A percentile compares a stretch with the other conserved stretches of the same genome.
phyloP scores from a whole-genome alignment of 176 grass and related monocot species.

The Avena atlantica region DNA sequence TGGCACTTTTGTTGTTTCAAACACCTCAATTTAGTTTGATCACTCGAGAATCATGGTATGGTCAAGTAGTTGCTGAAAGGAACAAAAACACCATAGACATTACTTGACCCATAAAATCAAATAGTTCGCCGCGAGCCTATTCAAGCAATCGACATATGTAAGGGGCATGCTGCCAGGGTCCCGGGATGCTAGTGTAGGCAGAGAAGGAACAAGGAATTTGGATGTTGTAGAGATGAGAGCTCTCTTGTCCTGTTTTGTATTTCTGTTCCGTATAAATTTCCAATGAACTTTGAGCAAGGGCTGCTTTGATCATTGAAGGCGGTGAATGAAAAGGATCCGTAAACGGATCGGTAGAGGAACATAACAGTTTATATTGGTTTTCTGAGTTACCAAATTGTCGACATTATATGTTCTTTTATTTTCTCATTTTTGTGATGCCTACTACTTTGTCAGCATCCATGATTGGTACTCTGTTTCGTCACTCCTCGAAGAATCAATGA shows the following conservation, averaged over 20 bases:
- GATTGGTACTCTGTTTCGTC: background rate
- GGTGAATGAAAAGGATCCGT: conserved; percentile 27
- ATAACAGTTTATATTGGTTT: conserved; percentile 43
- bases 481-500: background rate
- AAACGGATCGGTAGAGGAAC: conserved; percentile 22
- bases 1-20: conserved; percentile 58
- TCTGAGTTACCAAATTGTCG: conserved; percentile 26
- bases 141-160: conserved; percentile 45
- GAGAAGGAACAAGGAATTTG: conserved; percentile 45
- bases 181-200: conserved; percentile 49
- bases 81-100: conserved; percentile 48
- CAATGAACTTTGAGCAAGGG: conserved; percentile 48
- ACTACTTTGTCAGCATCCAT: conserved; percentile 2
- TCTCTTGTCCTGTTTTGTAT: conserved; percentile 57
- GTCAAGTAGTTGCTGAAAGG: conserved; percentile 56
- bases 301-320: conserved; percentile 38
- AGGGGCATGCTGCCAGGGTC: conserved; percentile 42
- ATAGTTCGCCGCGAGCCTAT: conserved; percentile 38
- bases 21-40: conserved; percentile 54
- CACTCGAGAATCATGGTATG: conserved; percentile 40
- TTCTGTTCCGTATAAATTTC: conserved; percentile 42
- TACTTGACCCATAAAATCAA: conserved; percentile 46
- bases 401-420: conserved; percentile 16
- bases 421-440: conserved; percentile 22
- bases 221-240: conserved; percentile 53